Conservation (phyloP, 345 rosid genomes). For the Populus deltoides region DNA sequence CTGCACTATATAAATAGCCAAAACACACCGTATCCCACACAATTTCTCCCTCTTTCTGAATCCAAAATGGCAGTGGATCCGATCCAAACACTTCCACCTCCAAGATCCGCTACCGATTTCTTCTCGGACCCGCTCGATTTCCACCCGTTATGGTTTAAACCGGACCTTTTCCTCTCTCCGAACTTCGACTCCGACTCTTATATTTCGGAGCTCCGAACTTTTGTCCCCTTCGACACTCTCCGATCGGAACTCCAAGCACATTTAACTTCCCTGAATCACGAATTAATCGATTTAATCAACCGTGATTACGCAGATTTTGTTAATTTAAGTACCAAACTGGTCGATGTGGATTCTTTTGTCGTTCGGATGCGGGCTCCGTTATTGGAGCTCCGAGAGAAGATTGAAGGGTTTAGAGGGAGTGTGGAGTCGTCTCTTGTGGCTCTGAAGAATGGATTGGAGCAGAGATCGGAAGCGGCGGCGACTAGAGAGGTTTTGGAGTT, state of each 20-base stretch:
- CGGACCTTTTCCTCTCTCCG: constrained; percentile 76
- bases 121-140: constrained; percentile 87
- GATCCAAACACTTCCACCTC: constrained; percentile 41
- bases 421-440: constrained; percentile 69
- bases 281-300: constrained; percentile 93
- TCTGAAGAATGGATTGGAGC: constrained; percentile 71
- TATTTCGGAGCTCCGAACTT: constrained; percentile 91
- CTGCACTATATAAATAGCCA: neutral
- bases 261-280: constrained; percentile 87
- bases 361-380: constrained; percentile 98
- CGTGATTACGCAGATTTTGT: constrained; percentile 98
- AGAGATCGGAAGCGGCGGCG: constrained; percentile 89
- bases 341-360: constrained; percentile 85
- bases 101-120: constrained; percentile 79
- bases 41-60: neutral
- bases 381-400: constrained; percentile 82
- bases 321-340: constrained; percentile 91
- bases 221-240: constrained; percentile 91
- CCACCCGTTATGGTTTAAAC: constrained; percentile 95
- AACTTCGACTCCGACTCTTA: constrained; percentile 82
- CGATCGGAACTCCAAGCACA: constrained; percentile 87
- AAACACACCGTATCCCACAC: neutral
- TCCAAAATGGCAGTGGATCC: constrained; percentile 49
- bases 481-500: constrained; percentile 85
- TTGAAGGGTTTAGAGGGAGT: constrained; percentile 67